These are phyloP conservation scores for Pestalotiopsis sp. DNA, from an alignment of 2,329 filamentous ascomycete genomes.

Conservation along the genomic window DNA sequence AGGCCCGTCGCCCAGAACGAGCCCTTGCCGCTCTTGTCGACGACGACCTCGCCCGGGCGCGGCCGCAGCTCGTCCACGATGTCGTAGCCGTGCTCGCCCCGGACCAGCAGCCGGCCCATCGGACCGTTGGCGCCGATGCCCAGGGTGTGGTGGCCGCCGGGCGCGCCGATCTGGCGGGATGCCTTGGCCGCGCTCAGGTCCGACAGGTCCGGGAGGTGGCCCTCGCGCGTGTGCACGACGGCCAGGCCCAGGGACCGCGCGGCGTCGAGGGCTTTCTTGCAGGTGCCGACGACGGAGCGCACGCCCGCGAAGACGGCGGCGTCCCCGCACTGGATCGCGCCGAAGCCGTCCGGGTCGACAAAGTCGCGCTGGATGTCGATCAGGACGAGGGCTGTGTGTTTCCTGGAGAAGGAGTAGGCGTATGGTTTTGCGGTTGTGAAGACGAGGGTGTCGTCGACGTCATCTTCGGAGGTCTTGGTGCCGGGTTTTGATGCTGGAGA, in stretches of 20 bases:
- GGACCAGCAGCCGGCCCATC: constrained; percentile 52
- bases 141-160: constrained; percentile 34
- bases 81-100: constrained; percentile 34
- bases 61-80: constrained; percentile 51
- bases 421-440: constrained; percentile 10
- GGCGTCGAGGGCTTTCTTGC: constrained; percentile 37
- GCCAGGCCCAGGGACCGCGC: constrained; percentile 41
- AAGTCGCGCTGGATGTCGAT: constrained; percentile 59
- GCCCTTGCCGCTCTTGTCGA: constrained; percentile 61
- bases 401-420: constrained; percentile 34
- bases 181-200: constrained; percentile 53
- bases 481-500: neutral
- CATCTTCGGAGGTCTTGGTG: neutral
- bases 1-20: constrained; percentile 58
- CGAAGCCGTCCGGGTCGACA: constrained; percentile 46
- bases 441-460: neutral
- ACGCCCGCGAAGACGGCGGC: constrained; percentile 33
- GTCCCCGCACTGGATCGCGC: constrained; percentile 46
- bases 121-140: constrained; percentile 53
- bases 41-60: constrained; percentile 49
- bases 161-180: constrained; percentile 47
- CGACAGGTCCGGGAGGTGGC: constrained; percentile 50
- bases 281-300: constrained; percentile 42
- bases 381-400: constrained; percentile 50
- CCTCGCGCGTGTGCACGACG: constrained; percentile 52